A percentile compares a stretch with the other conserved stretches of the same genome.
phyloP scores from a whole-genome alignment of 352 stramenopile species.

The Elongisporangium undulatum region DNA sequence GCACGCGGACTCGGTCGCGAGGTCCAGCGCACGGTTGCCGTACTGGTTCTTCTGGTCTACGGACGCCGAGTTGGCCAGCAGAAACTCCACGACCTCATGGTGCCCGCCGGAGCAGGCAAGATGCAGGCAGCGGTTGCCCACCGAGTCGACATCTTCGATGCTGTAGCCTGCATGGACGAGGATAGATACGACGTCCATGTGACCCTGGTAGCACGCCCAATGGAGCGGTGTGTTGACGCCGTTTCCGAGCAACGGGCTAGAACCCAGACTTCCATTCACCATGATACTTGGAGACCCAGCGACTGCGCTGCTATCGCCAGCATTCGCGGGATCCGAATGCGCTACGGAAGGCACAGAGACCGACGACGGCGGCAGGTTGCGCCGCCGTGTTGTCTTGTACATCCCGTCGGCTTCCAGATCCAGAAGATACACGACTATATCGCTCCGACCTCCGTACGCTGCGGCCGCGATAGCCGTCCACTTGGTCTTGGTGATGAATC shows the following conservation, averaged over 20 bases:
- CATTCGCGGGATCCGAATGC: neutral
- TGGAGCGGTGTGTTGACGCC: conserved; percentile 73
- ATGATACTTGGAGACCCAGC: conserved; percentile 2
- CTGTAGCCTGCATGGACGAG: conserved; percentile 68
- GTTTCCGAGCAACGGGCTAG: conserved; percentile 7
- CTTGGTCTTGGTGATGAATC: conserved; percentile 71
- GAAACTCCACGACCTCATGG: conserved; percentile 57
- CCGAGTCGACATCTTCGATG: conserved; percentile 55
- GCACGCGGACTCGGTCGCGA: conserved; percentile 56
- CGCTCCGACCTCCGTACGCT: conserved; percentile 54
- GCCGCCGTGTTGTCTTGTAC: conserved; percentile 41
- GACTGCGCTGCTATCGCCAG: conserved; percentile 2
- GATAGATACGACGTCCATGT: conserved; percentile 56
- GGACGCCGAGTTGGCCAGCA: conserved; percentile 59
- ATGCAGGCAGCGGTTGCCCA: conserved; percentile 72
- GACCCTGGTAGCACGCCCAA: conserved; percentile 84
- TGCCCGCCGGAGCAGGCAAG: conserved; percentile 70
- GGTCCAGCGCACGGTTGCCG: conserved; percentile 65
- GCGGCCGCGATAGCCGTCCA: conserved; percentile 71
- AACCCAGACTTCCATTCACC: conserved; percentile 4
- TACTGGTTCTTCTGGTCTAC: conserved; percentile 67
- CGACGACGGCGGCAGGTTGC: neutral
- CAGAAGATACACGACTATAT: conserved; percentile 68
- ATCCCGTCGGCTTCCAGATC: conserved; percentile 66
- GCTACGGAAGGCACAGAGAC: neutral